A percentile compares a stretch with the other conserved stretches of the same genome.
Conservation (phyloP, 345 rosid species). For the Rubroshorea leprosula region DNA sequence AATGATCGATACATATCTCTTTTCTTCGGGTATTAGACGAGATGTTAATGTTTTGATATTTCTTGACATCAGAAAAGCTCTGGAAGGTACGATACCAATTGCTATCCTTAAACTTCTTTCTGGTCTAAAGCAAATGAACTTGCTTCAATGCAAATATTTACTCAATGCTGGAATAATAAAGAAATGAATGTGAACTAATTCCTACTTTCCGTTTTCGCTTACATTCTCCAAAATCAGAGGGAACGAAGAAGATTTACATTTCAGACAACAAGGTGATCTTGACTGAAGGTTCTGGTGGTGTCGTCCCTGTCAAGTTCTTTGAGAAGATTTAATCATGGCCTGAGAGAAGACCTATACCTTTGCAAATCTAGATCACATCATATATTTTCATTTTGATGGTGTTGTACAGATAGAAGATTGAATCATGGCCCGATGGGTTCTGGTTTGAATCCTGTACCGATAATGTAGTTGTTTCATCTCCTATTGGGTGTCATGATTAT, state of each 20-base stretch:
- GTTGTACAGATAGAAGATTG: too few relatives aligned
- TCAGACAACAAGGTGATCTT: constrained; percentile 84
- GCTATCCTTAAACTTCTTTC: too few relatives aligned
- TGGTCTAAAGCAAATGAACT: too few relatives aligned
- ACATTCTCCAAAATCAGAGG: constrained; percentile 35
- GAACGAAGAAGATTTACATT: constrained; percentile 73
- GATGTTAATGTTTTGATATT: constrained; percentile 63
- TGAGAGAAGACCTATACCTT: constrained; percentile 38
- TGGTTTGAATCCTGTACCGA: constrained; percentile 1
- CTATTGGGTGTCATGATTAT: too few relatives aligned
- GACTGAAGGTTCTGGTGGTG: constrained; percentile 87
- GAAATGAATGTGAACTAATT: too few relatives aligned
- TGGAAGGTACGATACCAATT: constrained; percentile 68
- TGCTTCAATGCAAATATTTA: background rate
- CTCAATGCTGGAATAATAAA: background rate
- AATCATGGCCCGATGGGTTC: too few relatives aligned
- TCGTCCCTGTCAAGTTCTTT: constrained; percentile 60
- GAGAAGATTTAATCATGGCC: constrained; percentile 88
- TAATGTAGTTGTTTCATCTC: too few relatives aligned
- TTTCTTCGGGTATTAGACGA: constrained; percentile 65
- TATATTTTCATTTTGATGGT: background rate
- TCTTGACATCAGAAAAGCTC: constrained; percentile 68
- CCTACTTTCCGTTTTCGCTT: background rate
- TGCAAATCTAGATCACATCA: constrained; percentile 10
- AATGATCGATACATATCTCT: constrained; percentile 1